Base-by-base conservation (phyloP, 176 grass and related monocot species). In the Oryza longistaminata region DNA sequence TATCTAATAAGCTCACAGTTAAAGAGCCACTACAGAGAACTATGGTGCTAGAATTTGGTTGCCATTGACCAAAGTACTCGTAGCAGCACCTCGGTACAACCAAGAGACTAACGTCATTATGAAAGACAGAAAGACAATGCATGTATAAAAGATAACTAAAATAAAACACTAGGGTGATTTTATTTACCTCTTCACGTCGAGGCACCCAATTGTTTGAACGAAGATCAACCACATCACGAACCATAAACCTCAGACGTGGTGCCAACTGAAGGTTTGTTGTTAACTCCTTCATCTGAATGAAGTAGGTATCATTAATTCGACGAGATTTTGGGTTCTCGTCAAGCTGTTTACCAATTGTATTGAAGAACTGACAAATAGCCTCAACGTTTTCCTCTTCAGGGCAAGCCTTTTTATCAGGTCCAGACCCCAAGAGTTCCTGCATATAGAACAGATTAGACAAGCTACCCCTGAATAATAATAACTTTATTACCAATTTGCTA, bases 311-410 rank as follows among this genome's bases (percentile, higher is more conserved):
- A 79, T 94, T 97, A 17, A 90, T 90, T 29, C 87, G 75, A 22
- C 85, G 85, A 64, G 94, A 94, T 45, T 92, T 97, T 42, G 79
- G 85, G 73, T 86, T 97, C 42, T 90, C 94, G 53, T 97, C 94
- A 78, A 97, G 86, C 76, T 97, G 94, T 91, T 97, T 97, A 77
- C 94, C 94, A 31, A 97, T 97, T 0, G 94, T 97, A 75, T 92
- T 97, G 66, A 97, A 97, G 76, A 97, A 94, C 48, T 97, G 94
- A 78, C 94, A 97, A 62, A 97, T 94, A 11, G 94, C 94, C 74
- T 97, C 94, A 0, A 97, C 83, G 24, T 94, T 91, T 90, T 97
- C 94, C 82, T 97, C 94, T 19, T 84, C 94, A 82, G 94, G 94
- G 69, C 92, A 97, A 62, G 80, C 49, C 58, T 92, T 94, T 80